Evolutionary conservation across 768 basidiomycete genomes (phyloP), one percentile per base, ranked within the genome.

Genomic region (Lactarius indigo): DNA sequence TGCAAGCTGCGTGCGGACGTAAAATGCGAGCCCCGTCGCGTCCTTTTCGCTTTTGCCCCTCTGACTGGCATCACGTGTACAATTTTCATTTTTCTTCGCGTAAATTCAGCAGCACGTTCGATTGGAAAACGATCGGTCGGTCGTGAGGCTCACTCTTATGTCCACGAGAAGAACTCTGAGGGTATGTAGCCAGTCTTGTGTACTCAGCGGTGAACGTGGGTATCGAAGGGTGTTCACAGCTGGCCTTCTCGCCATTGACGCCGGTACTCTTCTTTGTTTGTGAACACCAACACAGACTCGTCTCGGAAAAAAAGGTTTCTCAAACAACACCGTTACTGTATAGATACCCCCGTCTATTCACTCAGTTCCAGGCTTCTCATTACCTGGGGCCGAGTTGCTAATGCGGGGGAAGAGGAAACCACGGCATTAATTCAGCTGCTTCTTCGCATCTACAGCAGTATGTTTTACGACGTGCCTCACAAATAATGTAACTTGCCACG

Each of bases 371-470:
- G 66, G 64, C 66, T 26, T 60, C 17, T 30, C 9, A 33, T 47
- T 31, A 65, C 66, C 66, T 18, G 42, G 66, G 37, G 26, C 59
- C 59, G 66, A 68, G 66, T 68, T 65, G 64, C 64, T 68, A 68
- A 68, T 68, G 66, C 41, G 64, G 64, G 59, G 66, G 64, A 37
- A 68, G 26, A 68, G 44, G 33, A 13, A 68, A 12, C 35, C 23
- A 28, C 10, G 63, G 64, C 63, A 57, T 68, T 57, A 68, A 65
- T 68, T 68, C 66, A 68, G 42, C 66, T 65, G 33, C 66, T 68
- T 64, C 66, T 30, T 60, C 58, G 64, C 50, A 26, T 59, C 23
- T 55, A 28, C 33, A 52, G 66, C 37, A 65, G 66, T 60, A 42
- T 30, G 66, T 59, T 68, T 59, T 68, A 68, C 66, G 66, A 68